Evolutionary conservation across 495 filamentous ascomycete genomes (phyloP), one percentile per base, ranked within the genome.

Genomic region (Penicillium bialowiezense): DNA sequence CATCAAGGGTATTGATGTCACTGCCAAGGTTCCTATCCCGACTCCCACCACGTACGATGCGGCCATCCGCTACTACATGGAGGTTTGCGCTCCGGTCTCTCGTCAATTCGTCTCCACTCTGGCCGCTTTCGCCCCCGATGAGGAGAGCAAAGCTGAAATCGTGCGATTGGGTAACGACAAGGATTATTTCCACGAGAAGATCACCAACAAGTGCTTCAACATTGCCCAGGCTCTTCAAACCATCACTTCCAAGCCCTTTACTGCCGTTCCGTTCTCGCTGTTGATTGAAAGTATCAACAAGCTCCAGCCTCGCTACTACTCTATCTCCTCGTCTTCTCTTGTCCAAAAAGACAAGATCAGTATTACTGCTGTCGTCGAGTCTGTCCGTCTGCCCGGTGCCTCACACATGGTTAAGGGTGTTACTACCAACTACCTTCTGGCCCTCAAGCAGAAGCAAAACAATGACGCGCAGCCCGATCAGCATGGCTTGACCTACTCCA

Each of bases 231-330:
- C 88, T 23, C 76, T 99, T n/a, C 79, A 90, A 55, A 83, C 73
- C 48, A 77, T 95, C 52, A 79, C 84, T 40, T 78, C 82, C 20
- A 74, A 88, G 71, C 78, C 79, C 37, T 99, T 95, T 87, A 69
- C 79, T 17, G 83, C 81, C 37, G 82, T 96, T 37, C 95, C 93
- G 13, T 97, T 99, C 73, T 96, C 95, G 5, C 81, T 91, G 56
- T 82, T 97, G 53, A 93, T 97, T 53, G 93, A 99, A 74, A 88
- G 90, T 54, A 67, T 97, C 44, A 87, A 87, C 71, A 96, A 95
- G 75, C 82, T 99, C 37, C 93, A 97, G 63, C 91, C 95, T 7
- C 89, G 93, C 23, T 99, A 97, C 77, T 99, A 99, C 76, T 97
- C 95, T 19, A 99, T 99, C 67, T 99, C 93, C 18, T 97, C 95